These are phyloP conservation scores for Coemansia sp. DNA, from an alignment of 192 early-diverging fungal genomes.

Conservation along the genomic window DNA sequence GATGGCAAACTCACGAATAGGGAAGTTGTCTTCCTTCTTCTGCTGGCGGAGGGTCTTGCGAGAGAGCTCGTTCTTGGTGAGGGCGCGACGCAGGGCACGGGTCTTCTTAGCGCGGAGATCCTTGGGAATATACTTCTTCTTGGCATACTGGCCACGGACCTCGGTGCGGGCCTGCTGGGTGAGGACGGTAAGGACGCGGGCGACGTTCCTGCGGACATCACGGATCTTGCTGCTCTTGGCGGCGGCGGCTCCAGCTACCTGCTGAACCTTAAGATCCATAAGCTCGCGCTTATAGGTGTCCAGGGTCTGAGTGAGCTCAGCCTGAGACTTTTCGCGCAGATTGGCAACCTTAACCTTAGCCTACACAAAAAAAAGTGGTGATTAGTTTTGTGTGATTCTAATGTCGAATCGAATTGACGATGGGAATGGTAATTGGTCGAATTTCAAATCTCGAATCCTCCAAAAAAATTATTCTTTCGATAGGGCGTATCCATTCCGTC, in stretches of 20 bases:
- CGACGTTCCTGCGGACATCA: slow-evolving; percentile 90
- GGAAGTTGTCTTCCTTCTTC: slow-evolving; percentile 89
- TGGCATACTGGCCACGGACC: slow-evolving; percentile 86
- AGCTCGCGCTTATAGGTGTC: slow-evolving; percentile 96
- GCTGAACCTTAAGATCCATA: slow-evolving; percentile 88
- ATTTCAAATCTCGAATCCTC: neutral
- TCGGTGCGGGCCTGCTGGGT: slow-evolving; percentile 88
- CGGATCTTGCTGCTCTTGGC: slow-evolving; percentile 67
- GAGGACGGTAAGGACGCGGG: slow-evolving; percentile 93
- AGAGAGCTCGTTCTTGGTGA: slow-evolving; percentile 78
- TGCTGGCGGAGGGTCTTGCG: slow-evolving; percentile 84
- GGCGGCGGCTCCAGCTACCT: slow-evolving; percentile 75
- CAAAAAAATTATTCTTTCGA: neutral
- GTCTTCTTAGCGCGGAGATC: slow-evolving; percentile 99
- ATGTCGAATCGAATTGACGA: neutral
- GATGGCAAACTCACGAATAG: slow-evolving; percentile 87
- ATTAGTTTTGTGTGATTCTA: neutral
- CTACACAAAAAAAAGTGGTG: slow-evolving; percentile 37
- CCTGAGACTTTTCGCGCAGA: slow-evolving; percentile 92
- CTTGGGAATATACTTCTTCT: slow-evolving; percentile 93
- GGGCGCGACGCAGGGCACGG: slow-evolving; percentile 93
- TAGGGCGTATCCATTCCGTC: neutral
- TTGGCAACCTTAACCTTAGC: slow-evolving; percentile 89
- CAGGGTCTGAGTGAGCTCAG: slow-evolving; percentile 86
- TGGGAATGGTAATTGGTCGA: neutral